Percentiles rank a stretch among this genome's conserved stretches.
Conservation (phyloP, 352 stramenopile genomes). For the Ophiocytium majus region DNA sequence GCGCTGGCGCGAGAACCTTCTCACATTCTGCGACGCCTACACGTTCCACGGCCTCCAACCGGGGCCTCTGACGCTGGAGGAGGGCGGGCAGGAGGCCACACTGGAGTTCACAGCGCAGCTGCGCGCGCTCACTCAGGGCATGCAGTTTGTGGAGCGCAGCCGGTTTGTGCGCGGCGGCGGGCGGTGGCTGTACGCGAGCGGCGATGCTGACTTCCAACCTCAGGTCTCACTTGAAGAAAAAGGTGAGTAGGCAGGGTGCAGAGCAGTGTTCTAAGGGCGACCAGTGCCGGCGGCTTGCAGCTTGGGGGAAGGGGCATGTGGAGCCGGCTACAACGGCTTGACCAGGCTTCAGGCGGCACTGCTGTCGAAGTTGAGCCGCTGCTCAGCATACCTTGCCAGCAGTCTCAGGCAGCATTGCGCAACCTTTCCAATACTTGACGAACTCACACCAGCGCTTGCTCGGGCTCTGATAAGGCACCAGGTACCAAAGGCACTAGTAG, state of each 20-base stretch:
- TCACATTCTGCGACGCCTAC: constrained; percentile 22
- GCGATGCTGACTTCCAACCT: constrained; percentile 15
- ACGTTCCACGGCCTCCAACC: constrained; percentile 13
- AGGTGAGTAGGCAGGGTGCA: too few relatives aligned
- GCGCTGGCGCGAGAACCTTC: background rate
- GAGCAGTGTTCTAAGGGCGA: background rate
- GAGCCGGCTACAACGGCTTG: background rate
- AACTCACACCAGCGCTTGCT: too few relatives aligned
- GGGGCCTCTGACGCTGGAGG: background rate
- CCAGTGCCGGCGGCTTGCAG: background rate
- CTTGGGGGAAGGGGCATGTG: background rate
- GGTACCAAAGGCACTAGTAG: too few relatives aligned
- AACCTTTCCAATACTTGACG: too few relatives aligned
- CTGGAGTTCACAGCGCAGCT: background rate
- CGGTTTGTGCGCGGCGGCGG: background rate
- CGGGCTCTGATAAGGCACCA: too few relatives aligned
- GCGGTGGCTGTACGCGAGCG: constrained; percentile 18
- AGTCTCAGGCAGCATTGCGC: too few relatives aligned
- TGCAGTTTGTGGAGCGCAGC: constrained; percentile 22
- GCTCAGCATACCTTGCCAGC: background rate
- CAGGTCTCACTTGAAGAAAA: background rate
- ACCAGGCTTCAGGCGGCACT: background rate
- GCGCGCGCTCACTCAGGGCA: background rate
- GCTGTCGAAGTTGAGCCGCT: too few relatives aligned
- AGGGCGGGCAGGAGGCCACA: background rate